Conservation (phyloP, 2,329 filamentous ascomycete genomes). For the Tricladium varicosporioides region DNA sequence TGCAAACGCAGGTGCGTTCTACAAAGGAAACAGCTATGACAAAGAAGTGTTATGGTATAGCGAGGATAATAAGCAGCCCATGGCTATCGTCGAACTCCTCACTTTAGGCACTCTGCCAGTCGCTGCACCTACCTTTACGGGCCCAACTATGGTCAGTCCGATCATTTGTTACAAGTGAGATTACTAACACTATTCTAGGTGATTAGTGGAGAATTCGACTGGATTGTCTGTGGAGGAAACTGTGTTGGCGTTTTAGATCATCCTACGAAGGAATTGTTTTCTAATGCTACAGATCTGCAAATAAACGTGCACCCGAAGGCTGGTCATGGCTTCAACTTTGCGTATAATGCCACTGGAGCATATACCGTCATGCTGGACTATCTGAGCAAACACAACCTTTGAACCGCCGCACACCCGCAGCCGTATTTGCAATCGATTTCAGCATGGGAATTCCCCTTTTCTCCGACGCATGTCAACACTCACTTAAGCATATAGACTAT, state of each 20-base stretch:
- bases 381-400: slow-evolving; percentile 5
- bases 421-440: too few species aligned
- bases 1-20: slow-evolving; percentile 26
- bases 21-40: slow-evolving; percentile 25
- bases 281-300: slow-evolving; percentile 10
- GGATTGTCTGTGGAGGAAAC: slow-evolving; percentile 23
- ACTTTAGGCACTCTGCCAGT: slow-evolving; percentile 12
- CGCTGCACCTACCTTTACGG: not conserved
- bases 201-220: slow-evolving; percentile 26
- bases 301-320: slow-evolving; percentile 24
- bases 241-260: slow-evolving; percentile 25
- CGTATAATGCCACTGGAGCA: slow-evolving; percentile 15
- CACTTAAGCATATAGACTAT: too few species aligned
- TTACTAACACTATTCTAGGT: slow-evolving; percentile 9
- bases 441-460: too few species aligned
- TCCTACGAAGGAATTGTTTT: slow-evolving; percentile 16
- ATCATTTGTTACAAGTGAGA: not conserved
- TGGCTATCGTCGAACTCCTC: slow-evolving; percentile 25
- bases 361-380: slow-evolving; percentile 14
- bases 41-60: slow-evolving; percentile 22
- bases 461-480: too few species aligned
- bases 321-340: slow-evolving; percentile 28
- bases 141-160: slow-evolving; percentile 2
- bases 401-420: too few species aligned
- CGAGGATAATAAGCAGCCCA: slow-evolving; percentile 20